A percentile compares a stretch with the other conserved stretches of the same genome.
Conservation (phyloP, 441 rosid species). For the Populus hybrid region DNA sequence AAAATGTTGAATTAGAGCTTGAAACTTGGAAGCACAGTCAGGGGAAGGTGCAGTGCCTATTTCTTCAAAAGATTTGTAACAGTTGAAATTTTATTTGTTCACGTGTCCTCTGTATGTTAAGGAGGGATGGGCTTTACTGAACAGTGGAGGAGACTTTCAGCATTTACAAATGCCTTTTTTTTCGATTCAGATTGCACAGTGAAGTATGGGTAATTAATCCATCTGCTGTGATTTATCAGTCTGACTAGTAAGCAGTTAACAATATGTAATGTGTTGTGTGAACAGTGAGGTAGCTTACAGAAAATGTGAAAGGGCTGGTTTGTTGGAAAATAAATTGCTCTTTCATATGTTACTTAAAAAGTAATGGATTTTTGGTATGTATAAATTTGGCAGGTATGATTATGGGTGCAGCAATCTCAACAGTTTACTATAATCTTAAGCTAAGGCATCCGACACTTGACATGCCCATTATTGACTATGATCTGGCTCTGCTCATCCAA, state of each 20-base stretch:
- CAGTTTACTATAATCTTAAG: constrained; percentile 55
- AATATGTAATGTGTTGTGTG: not conserved
- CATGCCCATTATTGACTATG: constrained; percentile 61
- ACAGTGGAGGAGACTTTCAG: not conserved
- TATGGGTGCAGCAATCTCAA: constrained; percentile 59
- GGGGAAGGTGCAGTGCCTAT: not conserved
- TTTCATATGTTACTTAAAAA: not conserved
- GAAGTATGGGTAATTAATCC: not conserved
- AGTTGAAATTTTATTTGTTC: no score
- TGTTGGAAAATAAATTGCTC: not conserved
- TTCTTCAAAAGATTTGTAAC: not conserved
- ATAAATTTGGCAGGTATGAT: constrained; percentile 51
- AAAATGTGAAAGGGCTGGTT: not conserved
- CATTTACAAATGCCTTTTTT: not conserved
- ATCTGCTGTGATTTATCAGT: not conserved
- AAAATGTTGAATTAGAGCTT: not conserved
- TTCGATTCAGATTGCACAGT: not conserved
- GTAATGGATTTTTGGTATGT: not conserved
- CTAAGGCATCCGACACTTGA: constrained; percentile 63
- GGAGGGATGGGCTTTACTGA: not conserved
- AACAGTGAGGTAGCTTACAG: not conserved
- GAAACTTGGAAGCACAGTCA: not conserved
- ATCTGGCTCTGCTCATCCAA: constrained; percentile 61
- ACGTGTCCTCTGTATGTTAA: not conserved
- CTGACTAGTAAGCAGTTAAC: no score